A percentile compares a stretch with the other conserved stretches of the same genome.
Conservation (phyloP, 352 stramenopile genomes). For the Phytophthora quininea region DNA sequence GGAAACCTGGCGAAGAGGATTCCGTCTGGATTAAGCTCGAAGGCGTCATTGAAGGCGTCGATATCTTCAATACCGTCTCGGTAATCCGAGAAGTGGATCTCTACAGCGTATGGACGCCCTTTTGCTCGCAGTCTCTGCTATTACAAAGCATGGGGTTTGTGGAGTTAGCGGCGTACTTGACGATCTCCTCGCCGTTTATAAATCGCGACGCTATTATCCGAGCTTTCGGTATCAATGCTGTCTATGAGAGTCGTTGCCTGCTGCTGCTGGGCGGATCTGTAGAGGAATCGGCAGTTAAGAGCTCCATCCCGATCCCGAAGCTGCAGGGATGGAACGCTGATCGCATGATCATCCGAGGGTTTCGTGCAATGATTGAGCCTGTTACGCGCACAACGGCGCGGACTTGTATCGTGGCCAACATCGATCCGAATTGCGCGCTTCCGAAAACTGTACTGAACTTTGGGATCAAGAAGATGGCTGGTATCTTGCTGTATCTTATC, state of each 20-base stretch:
- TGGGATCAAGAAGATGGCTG: constrained; percentile 83
- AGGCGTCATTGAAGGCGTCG: constrained; percentile 73
- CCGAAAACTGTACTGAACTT: constrained; percentile 79
- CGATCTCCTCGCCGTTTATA: constrained; percentile 73
- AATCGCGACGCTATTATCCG: constrained; percentile 73
- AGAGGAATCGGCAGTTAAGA: constrained; percentile 37
- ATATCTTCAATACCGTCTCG: constrained; percentile 83
- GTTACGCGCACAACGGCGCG: constrained; percentile 67
- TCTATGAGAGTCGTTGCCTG: constrained; percentile 77
- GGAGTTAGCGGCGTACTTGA: constrained; percentile 71
- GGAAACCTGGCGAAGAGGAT: constrained; percentile 74
- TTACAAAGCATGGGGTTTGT: constrained; percentile 58
- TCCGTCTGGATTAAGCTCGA: constrained; percentile 87
- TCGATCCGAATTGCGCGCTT: constrained; percentile 81
- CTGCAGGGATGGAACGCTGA: constrained; percentile 72
- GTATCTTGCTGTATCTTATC: constrained; percentile 77
- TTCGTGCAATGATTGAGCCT: constrained; percentile 79
- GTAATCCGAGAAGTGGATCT: constrained; percentile 86
- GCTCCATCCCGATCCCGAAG: constrained; percentile 48
- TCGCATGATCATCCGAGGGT: constrained; percentile 76
- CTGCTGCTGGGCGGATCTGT: constrained; percentile 70
- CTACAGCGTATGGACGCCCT: constrained; percentile 75
- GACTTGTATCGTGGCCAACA: constrained; percentile 79
- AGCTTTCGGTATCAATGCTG: constrained; percentile 80
- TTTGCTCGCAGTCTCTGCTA: constrained; percentile 72